Evolutionary conservation across 2,329 filamentous ascomycete genomes (phyloP).

Genomic region (Tetracladium maxilliforme): DNA sequence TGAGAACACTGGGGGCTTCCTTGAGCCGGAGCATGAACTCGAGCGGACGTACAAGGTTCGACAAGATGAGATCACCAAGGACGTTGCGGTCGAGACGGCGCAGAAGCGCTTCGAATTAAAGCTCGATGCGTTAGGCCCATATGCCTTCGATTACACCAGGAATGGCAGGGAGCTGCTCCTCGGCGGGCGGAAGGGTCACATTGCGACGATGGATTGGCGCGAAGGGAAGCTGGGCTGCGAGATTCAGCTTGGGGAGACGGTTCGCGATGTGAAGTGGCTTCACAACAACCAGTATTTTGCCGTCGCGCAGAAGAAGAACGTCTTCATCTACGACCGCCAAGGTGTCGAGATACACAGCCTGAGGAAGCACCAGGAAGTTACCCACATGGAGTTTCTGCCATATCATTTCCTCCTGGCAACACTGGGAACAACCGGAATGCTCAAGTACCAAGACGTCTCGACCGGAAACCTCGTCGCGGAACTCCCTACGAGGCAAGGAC

Average conservation of each 20-base stretch:
- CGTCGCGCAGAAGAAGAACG: slow-evolving; percentile 88
- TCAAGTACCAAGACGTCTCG: slow-evolving; percentile 92
- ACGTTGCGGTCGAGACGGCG: slow-evolving; percentile 68
- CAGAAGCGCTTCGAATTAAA: slow-evolving; percentile 89
- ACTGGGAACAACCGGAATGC: slow-evolving; percentile 37
- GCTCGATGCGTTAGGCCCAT: slow-evolving; percentile 71
- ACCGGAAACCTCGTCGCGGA: slow-evolving; percentile 83
- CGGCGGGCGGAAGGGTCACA: slow-evolving; percentile 81
- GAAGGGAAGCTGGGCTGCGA: slow-evolving; percentile 85
- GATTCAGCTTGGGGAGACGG: slow-evolving; percentile 77
- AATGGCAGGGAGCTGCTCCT: slow-evolving; percentile 80
- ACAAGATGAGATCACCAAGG: slow-evolving; percentile 68
- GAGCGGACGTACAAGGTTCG: slow-evolving; percentile 87
- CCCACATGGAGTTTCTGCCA: slow-evolving; percentile 87
- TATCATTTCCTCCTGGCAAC: slow-evolving; percentile 92
- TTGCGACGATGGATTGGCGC: slow-evolving; percentile 94
- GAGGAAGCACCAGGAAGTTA: slow-evolving; percentile 79
- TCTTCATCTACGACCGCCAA: slow-evolving; percentile 88
- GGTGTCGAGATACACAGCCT: slow-evolving; percentile 89
- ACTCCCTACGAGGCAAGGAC: slow-evolving; percentile 70
- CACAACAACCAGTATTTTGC: slow-evolving; percentile 94
- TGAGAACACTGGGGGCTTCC: slow-evolving; percentile 71
- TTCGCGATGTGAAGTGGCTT: slow-evolving; percentile 80
- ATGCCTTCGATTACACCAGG: slow-evolving; percentile 74
- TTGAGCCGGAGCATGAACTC: slow-evolving; percentile 77